phyloP scores from a whole-genome alignment of 1,284 basidiomycete genomes.

The Megacollybia platyphylla region DNA sequence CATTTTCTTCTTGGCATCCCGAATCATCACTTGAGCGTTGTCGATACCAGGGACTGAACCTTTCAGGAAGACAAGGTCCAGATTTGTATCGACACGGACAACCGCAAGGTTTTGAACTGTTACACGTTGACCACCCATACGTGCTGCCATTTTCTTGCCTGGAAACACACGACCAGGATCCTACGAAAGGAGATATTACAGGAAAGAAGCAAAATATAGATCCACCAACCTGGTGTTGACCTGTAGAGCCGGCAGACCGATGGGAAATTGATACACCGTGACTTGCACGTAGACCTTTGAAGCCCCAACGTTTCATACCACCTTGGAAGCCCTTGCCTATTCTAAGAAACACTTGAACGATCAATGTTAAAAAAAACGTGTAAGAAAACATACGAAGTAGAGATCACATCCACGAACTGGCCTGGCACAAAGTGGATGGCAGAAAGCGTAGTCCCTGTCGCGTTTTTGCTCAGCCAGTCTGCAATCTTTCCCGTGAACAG shows the following conservation, averaged over 20 bases:
- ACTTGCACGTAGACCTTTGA: constrained; percentile 84
- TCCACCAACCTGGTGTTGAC: constrained; percentile 76
- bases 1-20: constrained; percentile 82
- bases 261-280: constrained; percentile 97
- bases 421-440: constrained; percentile 97
- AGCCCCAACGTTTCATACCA: constrained; percentile 95
- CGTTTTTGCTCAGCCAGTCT: not conserved
- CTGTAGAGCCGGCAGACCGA: constrained; percentile 87
- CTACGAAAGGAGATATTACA: constrained; percentile 24
- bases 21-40: constrained; percentile 61
- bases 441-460: constrained; percentile 73
- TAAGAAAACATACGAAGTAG: constrained; percentile 64
- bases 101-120: constrained; percentile 88
- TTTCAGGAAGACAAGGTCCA: constrained; percentile 82
- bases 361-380: constrained; percentile 2
- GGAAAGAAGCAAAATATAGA: constrained; percentile 2
- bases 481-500: not conserved
- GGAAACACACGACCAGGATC: constrained; percentile 92
- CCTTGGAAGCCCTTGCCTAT: constrained; percentile 97
- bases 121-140: constrained; percentile 75
- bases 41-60: constrained; percentile 69
- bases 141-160: constrained; percentile 97
- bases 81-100: constrained; percentile 74
- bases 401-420: constrained; percentile 90
- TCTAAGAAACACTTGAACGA: constrained; percentile 25